Evolutionary conservation across 2,329 filamentous ascomycete species (phyloP).

Genomic region (Clarireedia paspali): DNA sequence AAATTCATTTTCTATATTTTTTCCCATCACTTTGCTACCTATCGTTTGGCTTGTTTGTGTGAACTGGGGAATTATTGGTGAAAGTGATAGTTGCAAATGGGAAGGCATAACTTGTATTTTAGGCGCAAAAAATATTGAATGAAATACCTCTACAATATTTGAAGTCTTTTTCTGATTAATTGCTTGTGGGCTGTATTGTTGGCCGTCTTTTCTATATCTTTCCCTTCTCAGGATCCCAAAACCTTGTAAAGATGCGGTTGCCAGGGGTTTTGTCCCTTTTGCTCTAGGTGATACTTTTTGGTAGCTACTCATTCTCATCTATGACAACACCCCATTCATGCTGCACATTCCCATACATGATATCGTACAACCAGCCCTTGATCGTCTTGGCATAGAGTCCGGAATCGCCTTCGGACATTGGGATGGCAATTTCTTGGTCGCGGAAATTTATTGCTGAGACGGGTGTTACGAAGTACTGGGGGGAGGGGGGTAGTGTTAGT

Average conservation of each 20-base stretch:
- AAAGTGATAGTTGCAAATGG: not conserved
- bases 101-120: slow-evolving; percentile 7
- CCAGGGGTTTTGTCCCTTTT: too few relatives aligned
- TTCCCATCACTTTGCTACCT: not conserved
- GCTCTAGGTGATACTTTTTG: not conserved
- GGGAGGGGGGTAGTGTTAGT: not conserved
- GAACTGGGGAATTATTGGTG: not conserved
- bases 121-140: slow-evolving; percentile 9
- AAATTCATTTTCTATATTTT: not conserved
- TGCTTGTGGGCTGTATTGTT: not conserved
- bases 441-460: slow-evolving; percentile 62
- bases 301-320: slow-evolving; percentile 36
- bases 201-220: not conserved
- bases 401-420: slow-evolving; percentile 45
- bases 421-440: slow-evolving; percentile 53
- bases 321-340: slow-evolving; percentile 65
- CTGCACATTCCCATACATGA: slow-evolving; percentile 64
- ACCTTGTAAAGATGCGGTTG: too few relatives aligned
- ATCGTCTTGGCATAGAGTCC: slow-evolving; percentile 50
- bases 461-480: slow-evolving; percentile 62
- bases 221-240: not conserved
- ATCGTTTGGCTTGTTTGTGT: not conserved
- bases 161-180: too few relatives aligned
- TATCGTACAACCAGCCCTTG: slow-evolving; percentile 60
- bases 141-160: not conserved